These are phyloP conservation scores for Acacia concinna DNA, from an alignment of 331 rosid species.

Conservation along the genomic window DNA sequence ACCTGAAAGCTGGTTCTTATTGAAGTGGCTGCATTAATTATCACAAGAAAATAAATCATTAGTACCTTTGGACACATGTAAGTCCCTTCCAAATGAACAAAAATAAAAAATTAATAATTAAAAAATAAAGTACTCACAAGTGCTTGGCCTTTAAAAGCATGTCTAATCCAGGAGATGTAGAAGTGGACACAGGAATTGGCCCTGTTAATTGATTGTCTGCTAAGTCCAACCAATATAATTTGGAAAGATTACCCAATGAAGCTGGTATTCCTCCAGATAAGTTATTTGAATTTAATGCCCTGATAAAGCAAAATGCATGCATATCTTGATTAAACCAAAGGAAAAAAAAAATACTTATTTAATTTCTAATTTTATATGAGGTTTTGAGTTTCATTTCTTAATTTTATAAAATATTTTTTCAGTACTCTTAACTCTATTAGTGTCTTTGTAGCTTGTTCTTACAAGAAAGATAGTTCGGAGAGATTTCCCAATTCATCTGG, in stretches of 20 bases:
- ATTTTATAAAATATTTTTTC: too few species aligned
- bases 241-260: slow-evolving; percentile 80
- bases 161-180: slow-evolving; percentile 67
- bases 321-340: too few species aligned
- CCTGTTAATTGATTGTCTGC: slow-evolving; percentile 73
- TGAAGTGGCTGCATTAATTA: slow-evolving; percentile 69
- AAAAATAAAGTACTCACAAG: slow-evolving; percentile 55
- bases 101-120: not conserved
- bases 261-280: slow-evolving; percentile 72
- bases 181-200: slow-evolving; percentile 64
- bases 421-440: not conserved
- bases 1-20: slow-evolving; percentile 82
- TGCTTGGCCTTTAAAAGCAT: slow-evolving; percentile 74
- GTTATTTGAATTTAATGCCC: slow-evolving; percentile 77
- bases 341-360: too few species aligned
- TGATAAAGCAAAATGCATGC: slow-evolving; percentile 28
- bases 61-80: not conserved
- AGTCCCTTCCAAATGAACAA: not conserved
- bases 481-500: slow-evolving; percentile 84
- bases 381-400: too few species aligned
- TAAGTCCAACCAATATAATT: slow-evolving; percentile 74
- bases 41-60: not conserved
- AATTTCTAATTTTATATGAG: too few species aligned
- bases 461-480: slow-evolving; percentile 69
- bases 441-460: slow-evolving; percentile 31